A percentile compares a stretch with the other conserved stretches of the same genome.
Evolutionary conservation across 164 flowering plant genomes (phyloP).

Genomic region (Stephania yunnanensis): DNA sequence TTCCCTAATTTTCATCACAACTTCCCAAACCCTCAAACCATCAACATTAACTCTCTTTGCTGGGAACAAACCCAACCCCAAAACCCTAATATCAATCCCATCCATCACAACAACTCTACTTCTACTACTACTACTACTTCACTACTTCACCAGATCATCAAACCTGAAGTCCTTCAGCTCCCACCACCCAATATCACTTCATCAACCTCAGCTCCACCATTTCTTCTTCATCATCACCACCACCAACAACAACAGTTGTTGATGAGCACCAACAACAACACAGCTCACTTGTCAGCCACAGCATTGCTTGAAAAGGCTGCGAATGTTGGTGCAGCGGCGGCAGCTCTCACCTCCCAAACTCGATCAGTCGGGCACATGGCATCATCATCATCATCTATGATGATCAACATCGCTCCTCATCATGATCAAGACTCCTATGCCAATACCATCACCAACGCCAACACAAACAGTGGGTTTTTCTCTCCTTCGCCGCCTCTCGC

Average conservation of each 20-base stretch:
- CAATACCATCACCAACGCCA: not conserved
- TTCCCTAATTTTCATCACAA: not conserved
- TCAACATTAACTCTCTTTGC: not conserved
- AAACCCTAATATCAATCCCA: constrained; percentile 24
- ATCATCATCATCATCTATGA: not conserved
- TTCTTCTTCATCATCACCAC: constrained; percentile 7
- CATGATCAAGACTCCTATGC: constrained; percentile 9
- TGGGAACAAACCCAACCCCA: constrained; percentile 27
- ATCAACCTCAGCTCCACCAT: constrained; percentile 3
- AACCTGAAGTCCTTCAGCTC: constrained; percentile 17
- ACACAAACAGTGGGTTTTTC: constrained; percentile 4
- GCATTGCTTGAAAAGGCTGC: constrained; percentile 70
- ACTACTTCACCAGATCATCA: constrained; percentile 16
- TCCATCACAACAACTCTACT: not conserved
- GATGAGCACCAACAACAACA: constrained; percentile 8
- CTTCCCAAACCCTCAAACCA: not conserved
- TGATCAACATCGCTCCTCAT: not conserved
- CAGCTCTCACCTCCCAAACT: constrained; percentile 10
- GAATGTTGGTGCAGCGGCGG: constrained; percentile 29
- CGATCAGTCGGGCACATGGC: constrained; percentile 26
- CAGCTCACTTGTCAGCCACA: constrained; percentile 57
- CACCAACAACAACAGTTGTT: constrained; percentile 12
- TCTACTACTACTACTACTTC: not conserved
- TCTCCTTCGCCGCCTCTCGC: constrained; percentile 12
- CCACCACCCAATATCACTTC: constrained; percentile 4